These are phyloP conservation scores for Mycocentrospora acerina DNA, from an alignment of 2,329 filamentous ascomycete species.

Conservation along the genomic window DNA sequence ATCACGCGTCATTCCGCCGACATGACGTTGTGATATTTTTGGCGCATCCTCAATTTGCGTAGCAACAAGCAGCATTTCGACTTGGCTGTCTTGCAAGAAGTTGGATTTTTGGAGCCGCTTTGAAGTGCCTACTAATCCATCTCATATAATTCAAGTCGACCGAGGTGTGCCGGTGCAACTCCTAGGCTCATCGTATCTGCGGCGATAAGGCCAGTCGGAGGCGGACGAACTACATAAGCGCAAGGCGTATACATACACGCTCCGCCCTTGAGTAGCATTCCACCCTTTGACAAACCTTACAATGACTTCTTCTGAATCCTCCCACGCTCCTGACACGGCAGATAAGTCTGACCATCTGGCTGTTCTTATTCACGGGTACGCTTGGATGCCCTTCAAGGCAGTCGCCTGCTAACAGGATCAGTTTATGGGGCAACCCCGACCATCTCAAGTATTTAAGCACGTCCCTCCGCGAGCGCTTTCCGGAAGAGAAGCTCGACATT, in stretches of 20 bases:
- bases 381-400: conserved; percentile 5
- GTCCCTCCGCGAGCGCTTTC: conserved; percentile 61
- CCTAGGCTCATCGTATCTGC: conserved; percentile 6
- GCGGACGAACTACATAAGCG: conserved; percentile 23
- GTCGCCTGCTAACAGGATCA: conserved; percentile 28
- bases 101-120: too few relatives aligned
- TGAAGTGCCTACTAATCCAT: too few relatives aligned
- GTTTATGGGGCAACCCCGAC: conserved; percentile 78
- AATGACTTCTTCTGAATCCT: conserved; percentile 16
- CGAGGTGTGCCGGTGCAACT: conserved; percentile 1
- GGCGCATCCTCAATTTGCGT: too few relatives aligned
- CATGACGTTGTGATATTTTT: too few relatives aligned
- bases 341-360: conserved; percentile 77
- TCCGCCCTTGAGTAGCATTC: conserved; percentile 9
- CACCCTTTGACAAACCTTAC: conserved; percentile 1
- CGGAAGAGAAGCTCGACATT: conserved; percentile 67
- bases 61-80: too few relatives aligned
- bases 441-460: conserved; percentile 71
- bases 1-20: too few relatives aligned
- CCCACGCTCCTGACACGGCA: conserved; percentile 32
- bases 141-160: too few relatives aligned
- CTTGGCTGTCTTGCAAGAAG: too few relatives aligned
- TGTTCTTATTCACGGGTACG: conserved; percentile 75
- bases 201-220: conserved; percentile 16
- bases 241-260: conserved; percentile 14